Conservation (phyloP, 2,329 filamentous ascomycete species). For the Apiospora kogelbergensis region DNA sequence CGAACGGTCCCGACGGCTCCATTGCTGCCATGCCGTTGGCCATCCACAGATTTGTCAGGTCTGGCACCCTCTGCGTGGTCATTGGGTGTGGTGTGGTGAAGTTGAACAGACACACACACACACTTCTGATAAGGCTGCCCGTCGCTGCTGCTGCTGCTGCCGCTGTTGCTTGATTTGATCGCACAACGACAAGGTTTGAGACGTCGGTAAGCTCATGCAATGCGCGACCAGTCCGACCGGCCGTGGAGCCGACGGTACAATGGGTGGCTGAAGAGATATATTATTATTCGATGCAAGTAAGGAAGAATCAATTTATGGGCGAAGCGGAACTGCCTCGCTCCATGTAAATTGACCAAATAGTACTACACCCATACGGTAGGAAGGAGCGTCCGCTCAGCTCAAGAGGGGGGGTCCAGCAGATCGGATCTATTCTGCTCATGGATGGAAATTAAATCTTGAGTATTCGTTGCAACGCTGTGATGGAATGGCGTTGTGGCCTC, state of each 20-base stretch:
- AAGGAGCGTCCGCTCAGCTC: conserved; percentile 4
- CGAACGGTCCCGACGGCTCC: background rate
- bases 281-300: background rate
- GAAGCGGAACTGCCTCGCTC: background rate
- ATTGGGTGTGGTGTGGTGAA: background rate
- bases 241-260: conserved; percentile 2
- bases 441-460: conserved; percentile 17
- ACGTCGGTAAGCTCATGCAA: background rate
- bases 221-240: background rate
- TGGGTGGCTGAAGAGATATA: conserved; percentile 2
- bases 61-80: background rate
- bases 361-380: background rate
- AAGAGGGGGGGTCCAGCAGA: conserved; percentile 11
- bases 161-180: background rate
- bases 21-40: background rate
- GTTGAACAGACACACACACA: background rate
- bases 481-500: conserved; percentile 15
- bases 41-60: background rate
- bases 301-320: background rate
- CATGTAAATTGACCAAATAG: conserved; percentile 1
- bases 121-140: background rate
- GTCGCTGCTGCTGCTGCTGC: background rate
- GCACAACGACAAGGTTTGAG: conserved; percentile 2
- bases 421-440: background rate
- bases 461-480: conserved; percentile 25